A percentile compares a stretch with the other conserved stretches of the same genome.
Evolutionary conservation across 148 eudicot genomes (phyloP).

Genomic region (Rhododendron simsii): DNA sequence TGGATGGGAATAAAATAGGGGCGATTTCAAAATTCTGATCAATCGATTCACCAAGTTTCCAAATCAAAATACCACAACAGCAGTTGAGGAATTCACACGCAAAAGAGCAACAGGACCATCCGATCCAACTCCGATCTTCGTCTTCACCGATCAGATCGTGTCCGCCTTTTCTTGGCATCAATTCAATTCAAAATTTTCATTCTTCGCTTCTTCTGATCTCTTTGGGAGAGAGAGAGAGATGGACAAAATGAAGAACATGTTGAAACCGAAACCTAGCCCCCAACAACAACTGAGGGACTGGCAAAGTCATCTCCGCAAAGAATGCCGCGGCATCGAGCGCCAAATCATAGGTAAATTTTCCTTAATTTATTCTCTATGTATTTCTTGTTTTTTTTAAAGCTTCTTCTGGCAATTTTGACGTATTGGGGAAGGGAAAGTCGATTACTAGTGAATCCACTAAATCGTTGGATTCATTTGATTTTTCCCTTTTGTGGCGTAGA

Average conservation of each 20-base stretch:
- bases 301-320: slow-evolving; percentile 91
- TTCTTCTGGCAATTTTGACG: not conserved
- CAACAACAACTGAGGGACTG: slow-evolving; percentile 77
- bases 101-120: not conserved
- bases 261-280: slow-evolving; percentile 72
- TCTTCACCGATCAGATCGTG: not conserved
- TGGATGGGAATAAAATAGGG: not conserved
- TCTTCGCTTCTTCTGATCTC: not conserved
- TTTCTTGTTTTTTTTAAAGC: not conserved
- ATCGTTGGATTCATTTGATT: not conserved
- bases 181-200: not conserved
- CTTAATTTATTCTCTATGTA: not conserved
- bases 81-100: not conserved
- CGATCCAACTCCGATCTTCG: not conserved
- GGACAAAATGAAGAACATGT: slow-evolving; percentile 61
- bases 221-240: slow-evolving; percentile 22
- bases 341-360: slow-evolving; percentile 61
- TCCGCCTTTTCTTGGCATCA: not conserved
- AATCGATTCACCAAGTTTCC: not conserved
- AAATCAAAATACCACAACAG: not conserved
- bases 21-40: not conserved
- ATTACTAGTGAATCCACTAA: not conserved
- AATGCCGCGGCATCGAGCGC: slow-evolving; percentile 86
- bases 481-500: slow-evolving; percentile 28
- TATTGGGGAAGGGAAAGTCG: not conserved